These are phyloP conservation scores for Oryza rufipogon DNA, from an alignment of 176 grass and related monocot species.

Conservation along the genomic window DNA sequence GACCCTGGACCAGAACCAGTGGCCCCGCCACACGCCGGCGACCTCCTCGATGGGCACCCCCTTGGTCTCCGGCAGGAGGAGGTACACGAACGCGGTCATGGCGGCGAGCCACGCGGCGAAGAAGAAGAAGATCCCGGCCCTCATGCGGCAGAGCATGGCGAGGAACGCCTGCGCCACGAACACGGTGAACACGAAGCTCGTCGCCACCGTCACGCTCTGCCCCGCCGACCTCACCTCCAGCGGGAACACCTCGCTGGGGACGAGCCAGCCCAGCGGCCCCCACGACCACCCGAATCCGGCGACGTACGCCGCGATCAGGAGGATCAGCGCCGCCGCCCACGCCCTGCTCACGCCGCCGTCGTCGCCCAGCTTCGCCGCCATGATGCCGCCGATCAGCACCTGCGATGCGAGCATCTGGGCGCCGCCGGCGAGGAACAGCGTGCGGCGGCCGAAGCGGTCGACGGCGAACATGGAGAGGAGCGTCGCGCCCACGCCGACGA, in stretches of 20 bases:
- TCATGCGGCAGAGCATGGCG: constrained; percentile 60
- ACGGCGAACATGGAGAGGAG: constrained; percentile 46
- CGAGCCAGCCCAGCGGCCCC: constrained; percentile 67
- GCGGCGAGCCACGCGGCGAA: constrained; percentile 63
- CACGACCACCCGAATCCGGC: constrained; percentile 74
- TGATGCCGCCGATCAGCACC: constrained; percentile 51
- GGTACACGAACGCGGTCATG: constrained; percentile 63
- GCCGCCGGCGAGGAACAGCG: constrained; percentile 55
- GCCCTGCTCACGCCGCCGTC: constrained; percentile 29
- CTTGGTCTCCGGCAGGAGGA: constrained; percentile 68
- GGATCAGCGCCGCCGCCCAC: constrained; percentile 39
- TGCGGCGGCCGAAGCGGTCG: constrained; percentile 62
- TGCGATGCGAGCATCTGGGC: constrained; percentile 61
- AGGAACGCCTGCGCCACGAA: constrained; percentile 65
- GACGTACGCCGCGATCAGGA: constrained; percentile 67
- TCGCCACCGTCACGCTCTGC: constrained; percentile 58
- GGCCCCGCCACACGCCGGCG: constrained; percentile 50
- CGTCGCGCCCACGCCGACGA: constrained; percentile 11
- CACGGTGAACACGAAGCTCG: constrained; percentile 55
- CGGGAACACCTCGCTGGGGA: constrained; percentile 77
- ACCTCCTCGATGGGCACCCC: constrained; percentile 68
- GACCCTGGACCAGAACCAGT: constrained; percentile 69
- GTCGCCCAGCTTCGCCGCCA: constrained; percentile 49
- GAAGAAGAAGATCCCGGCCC: constrained; percentile 68
- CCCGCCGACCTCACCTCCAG: constrained; percentile 67